Evolutionary conservation across 164 flowering plant species (phyloP).

Genomic region (Vitis riparia): DNA sequence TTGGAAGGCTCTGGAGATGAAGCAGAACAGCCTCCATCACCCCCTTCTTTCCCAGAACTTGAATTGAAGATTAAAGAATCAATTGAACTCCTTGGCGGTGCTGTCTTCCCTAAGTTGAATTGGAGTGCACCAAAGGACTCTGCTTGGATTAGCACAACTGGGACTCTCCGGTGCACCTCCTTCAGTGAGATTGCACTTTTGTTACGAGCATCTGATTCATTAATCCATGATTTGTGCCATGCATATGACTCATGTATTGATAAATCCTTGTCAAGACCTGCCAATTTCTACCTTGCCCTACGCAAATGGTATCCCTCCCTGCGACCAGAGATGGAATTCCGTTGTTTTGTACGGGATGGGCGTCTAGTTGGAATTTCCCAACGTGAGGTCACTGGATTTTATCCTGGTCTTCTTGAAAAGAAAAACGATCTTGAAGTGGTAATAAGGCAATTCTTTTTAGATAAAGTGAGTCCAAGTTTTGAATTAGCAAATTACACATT

Average conservation of each 20-base stretch:
- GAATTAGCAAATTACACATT: constrained; percentile 69
- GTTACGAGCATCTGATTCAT: constrained; percentile 70
- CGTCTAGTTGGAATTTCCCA: constrained; percentile 75
- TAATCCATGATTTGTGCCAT: constrained; percentile 77
- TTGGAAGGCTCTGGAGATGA: constrained; percentile 69
- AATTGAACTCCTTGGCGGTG: constrained; percentile 69
- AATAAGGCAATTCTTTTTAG: constrained; percentile 47
- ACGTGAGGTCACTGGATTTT: constrained; percentile 80
- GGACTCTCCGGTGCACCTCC: constrained; percentile 64
- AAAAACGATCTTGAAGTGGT: constrained; percentile 35
- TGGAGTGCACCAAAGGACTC: constrained; percentile 97
- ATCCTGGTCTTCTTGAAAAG: constrained; percentile 61
- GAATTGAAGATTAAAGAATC: constrained; percentile 65
- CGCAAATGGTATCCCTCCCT: constrained; percentile 82
- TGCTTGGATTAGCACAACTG: constrained; percentile 82
- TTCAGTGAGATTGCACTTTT: constrained; percentile 83
- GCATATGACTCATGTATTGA: constrained; percentile 81
- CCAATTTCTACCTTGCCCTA: constrained; percentile 68
- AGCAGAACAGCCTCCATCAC: constrained; percentile 44
- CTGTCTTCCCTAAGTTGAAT: constrained; percentile 86
- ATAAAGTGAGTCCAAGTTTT: constrained; percentile 45
- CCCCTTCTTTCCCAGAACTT: constrained; percentile 78
- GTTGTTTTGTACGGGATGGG: constrained; percentile 64
- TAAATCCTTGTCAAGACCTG: constrained; percentile 53
- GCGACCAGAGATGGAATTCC: constrained; percentile 83